Evolutionary conservation across 169 alveolate genomes (phyloP).

Genomic region (Plasmodium ovale): DNA sequence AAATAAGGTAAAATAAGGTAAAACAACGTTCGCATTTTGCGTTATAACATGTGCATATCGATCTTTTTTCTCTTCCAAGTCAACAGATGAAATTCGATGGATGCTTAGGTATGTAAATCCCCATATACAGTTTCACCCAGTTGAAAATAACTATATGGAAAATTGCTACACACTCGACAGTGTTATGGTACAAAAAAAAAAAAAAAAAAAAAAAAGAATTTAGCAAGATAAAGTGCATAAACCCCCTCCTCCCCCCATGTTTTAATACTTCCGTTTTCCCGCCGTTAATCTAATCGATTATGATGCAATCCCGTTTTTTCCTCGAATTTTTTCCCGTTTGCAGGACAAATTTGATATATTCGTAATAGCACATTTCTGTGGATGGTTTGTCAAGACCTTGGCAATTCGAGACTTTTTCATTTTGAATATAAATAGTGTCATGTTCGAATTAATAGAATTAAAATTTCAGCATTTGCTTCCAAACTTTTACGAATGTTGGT

Average conservation of each 20-base stretch:
- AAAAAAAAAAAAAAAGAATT: constrained; percentile 1
- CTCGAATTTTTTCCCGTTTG: constrained; percentile 10
- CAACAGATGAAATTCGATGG: constrained; percentile 20
- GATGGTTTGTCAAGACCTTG: constrained; percentile 35
- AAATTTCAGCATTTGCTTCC: constrained; percentile 61
- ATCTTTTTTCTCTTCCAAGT: constrained; percentile 4
- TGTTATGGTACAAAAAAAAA: constrained; percentile 10
- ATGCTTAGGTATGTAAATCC: background rate
- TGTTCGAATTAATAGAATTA: constrained; percentile 51
- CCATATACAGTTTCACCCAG: constrained; percentile 19
- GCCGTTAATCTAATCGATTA: background rate
- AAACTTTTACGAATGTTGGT: constrained; percentile 74
- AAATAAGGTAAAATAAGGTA: too few relatives aligned
- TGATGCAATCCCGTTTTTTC: background rate
- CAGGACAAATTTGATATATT: constrained; percentile 64
- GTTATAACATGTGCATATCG: background rate
- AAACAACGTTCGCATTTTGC: too few relatives aligned
- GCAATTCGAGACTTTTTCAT: constrained; percentile 33
- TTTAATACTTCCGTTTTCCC: background rate
- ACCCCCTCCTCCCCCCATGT: background rate
- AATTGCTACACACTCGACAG: constrained; percentile 25
- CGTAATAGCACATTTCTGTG: constrained; percentile 36
- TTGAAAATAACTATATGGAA: constrained; percentile 49
- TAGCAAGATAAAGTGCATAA: background rate
- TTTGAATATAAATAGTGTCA: constrained; percentile 24